phyloP scores from a whole-genome alignment of 192 early-diverging fungal genomes.

The Spizellomyces sp. region DNA sequence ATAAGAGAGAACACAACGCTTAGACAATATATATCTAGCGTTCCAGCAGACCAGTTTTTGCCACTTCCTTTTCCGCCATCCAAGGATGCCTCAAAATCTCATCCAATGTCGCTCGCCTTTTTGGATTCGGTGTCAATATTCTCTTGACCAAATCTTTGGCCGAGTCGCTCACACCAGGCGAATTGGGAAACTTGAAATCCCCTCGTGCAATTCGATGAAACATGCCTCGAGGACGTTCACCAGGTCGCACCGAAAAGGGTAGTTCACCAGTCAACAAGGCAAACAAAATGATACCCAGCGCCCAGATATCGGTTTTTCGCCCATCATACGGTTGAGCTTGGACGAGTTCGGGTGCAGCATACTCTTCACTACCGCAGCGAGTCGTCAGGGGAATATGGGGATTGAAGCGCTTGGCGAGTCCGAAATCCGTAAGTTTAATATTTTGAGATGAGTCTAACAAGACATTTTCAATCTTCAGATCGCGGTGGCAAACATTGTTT shows the following conservation, averaged over 20 bases:
- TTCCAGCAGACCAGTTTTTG: too few species aligned
- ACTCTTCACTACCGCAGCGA: slow-evolving; percentile 76
- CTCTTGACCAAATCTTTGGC: slow-evolving; percentile 24
- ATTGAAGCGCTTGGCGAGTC: slow-evolving; percentile 33
- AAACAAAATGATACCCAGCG: slow-evolving; percentile 48
- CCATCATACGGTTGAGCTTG: slow-evolving; percentile 67
- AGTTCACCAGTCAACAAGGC: slow-evolving; percentile 43
- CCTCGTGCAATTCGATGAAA: slow-evolving; percentile 65
- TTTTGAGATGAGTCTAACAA: slow-evolving; percentile 48
- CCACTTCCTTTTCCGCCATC: slow-evolving; percentile 6
- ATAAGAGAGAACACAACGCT: too few species aligned
- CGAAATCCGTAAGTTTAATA: slow-evolving; percentile 82
- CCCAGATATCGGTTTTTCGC: slow-evolving; percentile 51
- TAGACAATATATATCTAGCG: too few species aligned
- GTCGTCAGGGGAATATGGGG: slow-evolving; percentile 32
- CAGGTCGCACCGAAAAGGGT: slow-evolving; percentile 40
- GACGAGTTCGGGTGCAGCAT: slow-evolving; percentile 76
- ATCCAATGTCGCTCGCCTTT: slow-evolving; percentile 12
- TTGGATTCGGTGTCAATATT: slow-evolving; percentile 26
- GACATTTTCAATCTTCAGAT: slow-evolving; percentile 34
- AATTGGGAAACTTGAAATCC: slow-evolving; percentile 61
- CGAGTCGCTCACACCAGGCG: not conserved
- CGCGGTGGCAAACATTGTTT: slow-evolving; percentile 1
- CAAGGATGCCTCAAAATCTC: slow-evolving; percentile 18
- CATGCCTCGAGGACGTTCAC: slow-evolving; percentile 48